Evolutionary conservation across 306 rosid genomes (phyloP).

Genomic region (Boehmeria nivea): DNA sequence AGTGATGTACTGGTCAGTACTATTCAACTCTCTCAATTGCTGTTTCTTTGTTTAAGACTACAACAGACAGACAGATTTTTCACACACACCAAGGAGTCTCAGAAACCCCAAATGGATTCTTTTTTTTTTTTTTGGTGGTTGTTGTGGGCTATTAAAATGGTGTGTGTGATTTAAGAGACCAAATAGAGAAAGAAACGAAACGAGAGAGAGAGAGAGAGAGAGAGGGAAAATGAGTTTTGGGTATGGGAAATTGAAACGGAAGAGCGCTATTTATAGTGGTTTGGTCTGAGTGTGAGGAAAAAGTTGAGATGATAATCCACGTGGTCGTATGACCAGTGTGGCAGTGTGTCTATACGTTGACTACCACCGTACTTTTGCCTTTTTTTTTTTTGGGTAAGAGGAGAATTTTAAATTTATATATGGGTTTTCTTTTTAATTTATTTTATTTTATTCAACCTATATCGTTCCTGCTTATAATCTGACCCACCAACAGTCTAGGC

Average conservation of each 20-base stretch:
- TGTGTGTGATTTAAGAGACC: not conserved
- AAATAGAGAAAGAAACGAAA: not conserved
- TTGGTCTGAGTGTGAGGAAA: not conserved
- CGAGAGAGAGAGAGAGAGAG: not conserved
- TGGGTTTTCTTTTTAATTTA: not conserved
- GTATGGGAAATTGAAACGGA: not conserved
- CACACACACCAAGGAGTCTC: slow-evolving; percentile 2
- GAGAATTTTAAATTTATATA: too few species aligned
- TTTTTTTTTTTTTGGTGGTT: too few species aligned
- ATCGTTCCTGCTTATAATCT: too few species aligned
- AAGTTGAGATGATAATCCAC: too few species aligned
- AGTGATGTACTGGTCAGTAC: too few species aligned
- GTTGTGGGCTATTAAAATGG: too few species aligned
- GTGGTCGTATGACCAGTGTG: not conserved
- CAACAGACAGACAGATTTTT: not conserved
- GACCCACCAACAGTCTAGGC: too few species aligned
- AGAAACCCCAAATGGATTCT: too few species aligned
- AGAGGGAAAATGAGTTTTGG: not conserved
- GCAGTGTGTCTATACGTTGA: too few species aligned
- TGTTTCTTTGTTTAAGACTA: too few species aligned
- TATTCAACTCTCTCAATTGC: too few species aligned
- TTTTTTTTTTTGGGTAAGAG: not conserved
- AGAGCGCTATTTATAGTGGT: not conserved
- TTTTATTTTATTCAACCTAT: too few species aligned
- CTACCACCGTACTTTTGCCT: not conserved